Evolutionary conservation across 176 grass and related monocot species (phyloP).

Genomic region (Aegilops sharonensis): DNA sequence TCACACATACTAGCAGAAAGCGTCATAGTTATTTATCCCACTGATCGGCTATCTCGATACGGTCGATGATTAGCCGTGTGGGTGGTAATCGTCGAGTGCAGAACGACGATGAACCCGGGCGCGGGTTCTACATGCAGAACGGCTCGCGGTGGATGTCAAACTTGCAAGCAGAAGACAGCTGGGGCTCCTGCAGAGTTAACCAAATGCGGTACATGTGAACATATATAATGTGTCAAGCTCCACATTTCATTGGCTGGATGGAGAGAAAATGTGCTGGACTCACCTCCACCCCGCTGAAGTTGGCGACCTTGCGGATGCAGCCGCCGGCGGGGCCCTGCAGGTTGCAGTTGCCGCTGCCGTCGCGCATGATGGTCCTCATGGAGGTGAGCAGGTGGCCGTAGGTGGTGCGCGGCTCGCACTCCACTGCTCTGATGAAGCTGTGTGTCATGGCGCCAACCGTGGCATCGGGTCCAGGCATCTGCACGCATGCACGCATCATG

Average conservation of each 20-base stretch:
- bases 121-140: slow-evolving; percentile 45
- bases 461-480: slow-evolving; percentile 13
- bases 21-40: too few relatives aligned
- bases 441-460: slow-evolving; percentile 82
- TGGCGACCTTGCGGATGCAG: slow-evolving; percentile 44
- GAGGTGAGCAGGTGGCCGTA: slow-evolving; percentile 70
- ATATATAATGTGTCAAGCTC: too few relatives aligned
- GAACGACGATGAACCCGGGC: neutral
- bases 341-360: neutral
- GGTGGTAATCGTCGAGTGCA: too few relatives aligned
- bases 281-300: slow-evolving; percentile 46
- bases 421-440: slow-evolving; percentile 68
- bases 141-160: slow-evolving; percentile 57
- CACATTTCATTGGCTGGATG: too few relatives aligned
- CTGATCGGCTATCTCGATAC: too few relatives aligned
- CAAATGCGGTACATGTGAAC: too few relatives aligned
- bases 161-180: slow-evolving; percentile 59
- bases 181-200: slow-evolving; percentile 44
- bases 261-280: too few relatives aligned
- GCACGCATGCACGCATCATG: neutral
- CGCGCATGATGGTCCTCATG: slow-evolving; percentile 56
- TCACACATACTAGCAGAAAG: too few relatives aligned
- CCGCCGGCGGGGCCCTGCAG: slow-evolving; percentile 47
- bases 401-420: slow-evolving; percentile 49
- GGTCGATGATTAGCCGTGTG: too few relatives aligned